Evolutionary conservation across 2,329 filamentous ascomycete species (phyloP), one percentile per base, ranked within the genome.

Genomic region (Knufia fluminis): DNA sequence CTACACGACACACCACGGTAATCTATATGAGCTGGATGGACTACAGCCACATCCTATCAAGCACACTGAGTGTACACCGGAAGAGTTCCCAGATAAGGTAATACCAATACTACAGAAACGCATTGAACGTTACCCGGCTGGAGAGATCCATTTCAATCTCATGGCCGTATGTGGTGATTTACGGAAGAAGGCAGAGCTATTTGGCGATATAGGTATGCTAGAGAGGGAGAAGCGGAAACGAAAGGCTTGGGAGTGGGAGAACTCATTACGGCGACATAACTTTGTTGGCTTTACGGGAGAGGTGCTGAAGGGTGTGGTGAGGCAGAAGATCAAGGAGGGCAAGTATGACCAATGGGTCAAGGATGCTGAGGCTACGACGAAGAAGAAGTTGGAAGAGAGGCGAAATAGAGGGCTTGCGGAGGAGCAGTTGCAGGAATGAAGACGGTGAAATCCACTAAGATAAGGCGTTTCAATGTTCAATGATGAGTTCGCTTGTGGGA

Each of bases 271-370:
- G 53, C 74, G 86, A 60, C 91, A 95, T 68, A 98, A 98, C 68
- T 98, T 98, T 71, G 86, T 98, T 0, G 91, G 89, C 0, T 96
- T 98, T 61, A 85, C 91, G 2, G 89, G 87, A 10, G 89, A 96
- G 71, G 74, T 96, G 53, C 71, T 95, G 59, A 94, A 92, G 73
- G 85, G 82, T 1, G 91, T 96, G 3, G 85, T 88, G n/a, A 75
- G 70, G 56, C 66, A 71, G 53, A 95, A 94, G 73, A 64, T 94
- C 35, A 72, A 74, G 52, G 76, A 83, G 55, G 83, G 79, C 0
- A 80, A 74, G 10, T 92, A 91, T 65, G 75, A 83, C 65, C 85
- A 88, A 66, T 86, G 87, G 68, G 86, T 97, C 53, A 85, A 90
- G 60, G 86, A 89, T 60, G 71, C 70, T 14, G 70, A 69, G 61